A percentile compares a stretch with the other conserved stretches of the same genome.
Conservation (phyloP, 2,329 filamentous ascomycete species). For the Tolypocladium cylindrosporum region DNA sequence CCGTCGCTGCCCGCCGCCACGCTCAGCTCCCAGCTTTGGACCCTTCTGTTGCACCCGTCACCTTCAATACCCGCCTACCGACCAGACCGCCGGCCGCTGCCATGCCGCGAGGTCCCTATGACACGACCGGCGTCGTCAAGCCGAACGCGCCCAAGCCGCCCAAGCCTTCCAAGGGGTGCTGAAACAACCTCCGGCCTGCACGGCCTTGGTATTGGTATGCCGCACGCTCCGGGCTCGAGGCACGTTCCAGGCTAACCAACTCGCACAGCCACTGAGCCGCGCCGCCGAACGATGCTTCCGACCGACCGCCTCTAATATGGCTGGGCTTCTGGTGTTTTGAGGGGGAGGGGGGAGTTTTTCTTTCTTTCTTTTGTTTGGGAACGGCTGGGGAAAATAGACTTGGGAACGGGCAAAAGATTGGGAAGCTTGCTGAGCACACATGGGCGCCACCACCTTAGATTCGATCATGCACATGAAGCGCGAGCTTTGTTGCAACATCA, state of each 20-base stretch:
- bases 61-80: conserved; percentile 1
- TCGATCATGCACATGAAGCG: neutral
- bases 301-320: neutral
- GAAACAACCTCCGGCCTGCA: neutral
- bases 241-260: neutral
- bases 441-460: neutral
- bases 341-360: neutral
- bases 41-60: neutral
- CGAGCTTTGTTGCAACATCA: neutral
- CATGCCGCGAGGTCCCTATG: conserved; percentile 27
- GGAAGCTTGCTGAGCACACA: neutral
- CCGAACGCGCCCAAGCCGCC: conserved; percentile 24
- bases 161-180: conserved; percentile 11
- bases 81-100: neutral
- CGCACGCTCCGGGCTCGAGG: neutral
- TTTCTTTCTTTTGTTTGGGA: neutral
- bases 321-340: neutral
- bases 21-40: neutral
- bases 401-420: neutral
- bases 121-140: conserved; percentile 26
- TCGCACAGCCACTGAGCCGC: neutral
- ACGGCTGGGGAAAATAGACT: conserved; percentile 1
- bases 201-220: neutral
- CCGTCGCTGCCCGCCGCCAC: neutral
- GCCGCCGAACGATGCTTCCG: neutral